Conservation (phyloP, 192 early-diverging fungal genomes). For the Coemansia sp. region DNA sequence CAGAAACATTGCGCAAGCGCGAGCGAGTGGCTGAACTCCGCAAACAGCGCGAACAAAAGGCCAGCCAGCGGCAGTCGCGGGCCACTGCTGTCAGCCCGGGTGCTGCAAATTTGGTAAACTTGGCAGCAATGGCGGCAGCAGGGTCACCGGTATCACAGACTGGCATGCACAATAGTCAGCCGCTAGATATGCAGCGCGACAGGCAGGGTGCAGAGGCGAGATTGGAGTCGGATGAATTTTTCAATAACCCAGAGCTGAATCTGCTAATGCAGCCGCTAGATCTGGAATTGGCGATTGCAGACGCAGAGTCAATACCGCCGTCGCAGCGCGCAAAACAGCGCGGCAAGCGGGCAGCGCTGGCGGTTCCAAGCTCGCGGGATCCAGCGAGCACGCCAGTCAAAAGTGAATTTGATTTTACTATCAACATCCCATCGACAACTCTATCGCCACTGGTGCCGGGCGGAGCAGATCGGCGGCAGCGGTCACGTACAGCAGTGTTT, state of each 20-base stretch:
- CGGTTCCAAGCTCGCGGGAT: neutral
- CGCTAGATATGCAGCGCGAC: neutral
- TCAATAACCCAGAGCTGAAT: slow-evolving; percentile 34
- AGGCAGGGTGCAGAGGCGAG: neutral
- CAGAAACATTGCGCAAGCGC: slow-evolving; percentile 33
- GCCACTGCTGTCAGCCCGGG: neutral
- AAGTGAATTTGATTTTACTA: slow-evolving; percentile 36
- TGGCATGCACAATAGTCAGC: neutral
- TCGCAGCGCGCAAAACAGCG: slow-evolving; percentile 12
- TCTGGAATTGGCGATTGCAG: slow-evolving; percentile 11
- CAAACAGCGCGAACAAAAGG: slow-evolving; percentile 20
- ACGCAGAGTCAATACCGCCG: slow-evolving; percentile 9
- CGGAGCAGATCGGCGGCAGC: slow-evolving; percentile 16
- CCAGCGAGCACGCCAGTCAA: neutral
- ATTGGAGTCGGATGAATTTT: slow-evolving; percentile 27
- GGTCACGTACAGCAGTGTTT: slow-evolving; percentile 22
- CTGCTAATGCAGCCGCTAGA: slow-evolving; percentile 35
- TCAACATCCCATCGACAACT: slow-evolving; percentile 48
- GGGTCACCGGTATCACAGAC: neutral
- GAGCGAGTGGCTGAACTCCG: slow-evolving; percentile 47
- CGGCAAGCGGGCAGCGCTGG: neutral
- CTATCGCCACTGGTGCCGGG: slow-evolving; percentile 39
- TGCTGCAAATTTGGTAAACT: neutral
- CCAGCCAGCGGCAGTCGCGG: slow-evolving; percentile 7
- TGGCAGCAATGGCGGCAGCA: slow-evolving; percentile 6